Percentiles rank a stretch among this genome's conserved stretches.
Evolutionary conservation across 1,139 yeast genomes (phyloP).

Genomic region (Yamadazyma jaroonii): DNA sequence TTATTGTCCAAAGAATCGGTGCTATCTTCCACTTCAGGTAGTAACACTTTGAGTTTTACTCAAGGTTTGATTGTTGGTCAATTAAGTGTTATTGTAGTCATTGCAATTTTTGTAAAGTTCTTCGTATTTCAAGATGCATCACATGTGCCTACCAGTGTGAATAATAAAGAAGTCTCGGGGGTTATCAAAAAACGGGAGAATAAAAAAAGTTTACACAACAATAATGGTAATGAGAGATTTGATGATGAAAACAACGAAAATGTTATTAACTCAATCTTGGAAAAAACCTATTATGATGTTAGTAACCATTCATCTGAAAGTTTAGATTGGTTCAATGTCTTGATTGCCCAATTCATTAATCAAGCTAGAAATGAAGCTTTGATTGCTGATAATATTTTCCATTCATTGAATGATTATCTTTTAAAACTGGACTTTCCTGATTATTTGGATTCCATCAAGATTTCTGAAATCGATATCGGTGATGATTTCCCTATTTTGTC

Average conservation of each 20-base stretch:
- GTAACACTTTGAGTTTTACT: conserved; percentile 59
- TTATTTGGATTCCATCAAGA: conserved; percentile 70
- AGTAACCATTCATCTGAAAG: conserved; percentile 85
- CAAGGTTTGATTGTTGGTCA: conserved; percentile 85
- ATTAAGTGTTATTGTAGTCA: conserved; percentile 71
- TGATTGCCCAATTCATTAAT: conserved; percentile 85
- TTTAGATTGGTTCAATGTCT: conserved; percentile 93
- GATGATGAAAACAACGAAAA: conserved; percentile 14
- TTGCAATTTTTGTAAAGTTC: conserved; percentile 75
- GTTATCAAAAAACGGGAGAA: conserved; percentile 31
- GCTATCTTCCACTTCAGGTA: conserved; percentile 6
- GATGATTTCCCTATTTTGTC: conserved; percentile 94
- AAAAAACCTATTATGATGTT: conserved; percentile 90
- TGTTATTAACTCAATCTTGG: conserved; percentile 53
- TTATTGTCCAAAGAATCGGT: conserved; percentile 18
- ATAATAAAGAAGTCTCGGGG: conserved; percentile 33
- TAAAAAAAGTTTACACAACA: conserved; percentile 17
- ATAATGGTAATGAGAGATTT: conserved; percentile 24
- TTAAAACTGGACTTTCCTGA: conserved; percentile 63
- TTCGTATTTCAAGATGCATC: conserved; percentile 82
- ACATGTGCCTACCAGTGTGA: conserved; percentile 31
- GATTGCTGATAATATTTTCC: conserved; percentile 77
- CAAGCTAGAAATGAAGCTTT: conserved; percentile 87
- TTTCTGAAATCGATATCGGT: conserved; percentile 90
- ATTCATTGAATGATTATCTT: conserved; percentile 61